These are phyloP conservation scores for Suhomyces tanzawaensis DNA, from an alignment of 805 yeast genomes.

Conservation along the genomic window DNA sequence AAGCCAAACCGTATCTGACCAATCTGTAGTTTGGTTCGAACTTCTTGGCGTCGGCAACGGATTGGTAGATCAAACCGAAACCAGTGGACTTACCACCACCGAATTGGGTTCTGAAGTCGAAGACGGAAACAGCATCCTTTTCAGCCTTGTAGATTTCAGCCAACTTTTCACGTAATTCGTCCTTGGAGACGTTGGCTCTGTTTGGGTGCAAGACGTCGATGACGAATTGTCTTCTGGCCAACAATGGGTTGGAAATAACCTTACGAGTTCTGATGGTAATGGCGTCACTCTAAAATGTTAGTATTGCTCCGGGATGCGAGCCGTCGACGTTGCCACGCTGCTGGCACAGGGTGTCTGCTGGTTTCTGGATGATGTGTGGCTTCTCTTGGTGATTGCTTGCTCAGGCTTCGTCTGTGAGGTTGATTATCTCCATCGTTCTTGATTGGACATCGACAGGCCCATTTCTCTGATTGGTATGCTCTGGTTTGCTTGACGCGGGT, in stretches of 20 bases:
- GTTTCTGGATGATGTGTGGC: neutral
- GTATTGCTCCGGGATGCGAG: slow-evolving; percentile 15
- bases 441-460: no score
- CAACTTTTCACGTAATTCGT: slow-evolving; percentile 94
- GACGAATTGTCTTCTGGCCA: slow-evolving; percentile 99
- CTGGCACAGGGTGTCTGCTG: neutral
- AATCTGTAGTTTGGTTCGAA: slow-evolving; percentile 99
- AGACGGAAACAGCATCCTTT: slow-evolving; percentile 93
- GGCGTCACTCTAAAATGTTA: slow-evolving; percentile 83
- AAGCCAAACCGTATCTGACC: slow-evolving; percentile 97
- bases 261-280: slow-evolving; percentile 99
- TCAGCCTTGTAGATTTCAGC: slow-evolving; percentile 88
- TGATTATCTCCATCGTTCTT: no score
- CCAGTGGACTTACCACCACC: slow-evolving; percentile 99
- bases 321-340: neutral
- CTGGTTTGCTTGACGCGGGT: neutral
- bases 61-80: slow-evolving; percentile 98
- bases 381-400: no score
- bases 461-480: neutral
- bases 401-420: no score
- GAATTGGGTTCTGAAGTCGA: slow-evolving; percentile 98
- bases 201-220: slow-evolving; percentile 99
- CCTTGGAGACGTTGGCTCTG: slow-evolving; percentile 99
- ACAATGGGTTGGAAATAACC: slow-evolving; percentile 98
- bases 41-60: slow-evolving; percentile 95